Conservation (phyloP, 306 rosid species). For the Cucurbita moschata region DNA sequence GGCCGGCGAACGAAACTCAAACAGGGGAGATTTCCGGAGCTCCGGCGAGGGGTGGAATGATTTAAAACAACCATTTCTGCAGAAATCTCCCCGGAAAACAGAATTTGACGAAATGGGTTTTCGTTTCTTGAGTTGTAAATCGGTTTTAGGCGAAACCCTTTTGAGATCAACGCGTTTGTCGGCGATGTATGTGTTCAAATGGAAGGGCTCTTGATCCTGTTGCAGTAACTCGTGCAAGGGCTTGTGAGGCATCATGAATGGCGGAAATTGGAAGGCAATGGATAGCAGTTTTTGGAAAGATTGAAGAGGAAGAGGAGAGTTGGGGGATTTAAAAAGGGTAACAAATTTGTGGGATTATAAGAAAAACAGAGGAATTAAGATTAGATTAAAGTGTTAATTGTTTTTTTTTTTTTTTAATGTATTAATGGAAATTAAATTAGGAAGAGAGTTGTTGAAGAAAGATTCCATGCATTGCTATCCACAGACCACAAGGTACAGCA, state of each 20-base stretch:
- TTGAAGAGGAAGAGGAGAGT: not conserved
- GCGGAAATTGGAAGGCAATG: not conserved
- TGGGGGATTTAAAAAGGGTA: not conserved
- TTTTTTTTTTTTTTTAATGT: not conserved
- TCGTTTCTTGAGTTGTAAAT: conserved; percentile 19
- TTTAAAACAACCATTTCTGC: conserved; percentile 51
- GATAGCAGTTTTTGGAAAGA: not conserved
- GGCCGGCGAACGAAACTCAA: conserved; percentile 36
- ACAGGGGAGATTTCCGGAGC: conserved; percentile 49
- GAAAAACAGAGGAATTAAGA: not conserved
- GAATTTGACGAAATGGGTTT: conserved; percentile 17
- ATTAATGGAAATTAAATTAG: not conserved
- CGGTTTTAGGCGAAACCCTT: conserved; percentile 15
- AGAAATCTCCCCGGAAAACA: conserved; percentile 16
- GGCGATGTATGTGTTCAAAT: conserved; percentile 38
- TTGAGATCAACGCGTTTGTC: conserved; percentile 25
- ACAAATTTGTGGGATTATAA: not conserved
- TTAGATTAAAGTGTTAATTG: not conserved
- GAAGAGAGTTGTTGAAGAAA: not conserved
- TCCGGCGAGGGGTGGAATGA: conserved; percentile 48
- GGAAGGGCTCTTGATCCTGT: conserved; percentile 61
- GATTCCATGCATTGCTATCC: conserved; percentile 6
- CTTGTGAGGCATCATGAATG: conserved; percentile 31
- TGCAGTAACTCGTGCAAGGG: conserved; percentile 31
- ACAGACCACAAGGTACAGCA: not conserved